These are phyloP conservation scores for Agrostemma githago DNA, from an alignment of 148 eudicot species.

Conservation along the genomic window DNA sequence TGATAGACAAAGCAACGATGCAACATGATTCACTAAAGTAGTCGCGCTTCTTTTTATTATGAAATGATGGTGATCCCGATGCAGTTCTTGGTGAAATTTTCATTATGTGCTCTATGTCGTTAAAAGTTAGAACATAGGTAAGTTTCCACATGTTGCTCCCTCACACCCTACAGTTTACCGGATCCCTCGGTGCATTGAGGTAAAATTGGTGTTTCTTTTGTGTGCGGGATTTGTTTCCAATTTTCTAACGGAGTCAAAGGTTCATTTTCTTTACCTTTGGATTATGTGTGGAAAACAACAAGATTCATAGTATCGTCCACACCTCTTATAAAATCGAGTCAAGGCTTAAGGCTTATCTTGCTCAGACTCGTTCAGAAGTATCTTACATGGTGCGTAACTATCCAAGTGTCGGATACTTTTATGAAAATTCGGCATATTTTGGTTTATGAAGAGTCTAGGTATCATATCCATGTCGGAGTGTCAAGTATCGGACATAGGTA, in stretches of 20 bases:
- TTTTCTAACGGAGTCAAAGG: background rate
- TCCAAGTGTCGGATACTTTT: no score
- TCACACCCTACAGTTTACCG: background rate
- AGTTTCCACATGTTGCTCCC: background rate
- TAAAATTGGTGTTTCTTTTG: background rate
- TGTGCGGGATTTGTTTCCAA: background rate
- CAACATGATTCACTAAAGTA: background rate
- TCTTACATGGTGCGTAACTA: no score
- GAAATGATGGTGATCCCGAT: background rate
- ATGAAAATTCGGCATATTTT: no score
- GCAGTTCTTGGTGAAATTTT: background rate
- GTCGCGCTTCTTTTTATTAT: background rate
- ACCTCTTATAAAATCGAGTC: background rate
- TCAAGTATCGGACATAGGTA: no score
- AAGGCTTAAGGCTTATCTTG: no score
- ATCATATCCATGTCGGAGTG: no score
- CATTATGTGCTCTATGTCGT: background rate
- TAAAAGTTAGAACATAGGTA: background rate
- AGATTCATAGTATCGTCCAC: background rate
- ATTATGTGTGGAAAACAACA: background rate
- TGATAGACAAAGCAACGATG: background rate
- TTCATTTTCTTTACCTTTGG: background rate
- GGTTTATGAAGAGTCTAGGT: no score
- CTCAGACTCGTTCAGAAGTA: no score
- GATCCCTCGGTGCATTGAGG: background rate